Evolutionary conservation across 2,329 filamentous ascomycete species (phyloP).

Genomic region (Canariomyces notabilis): DNA sequence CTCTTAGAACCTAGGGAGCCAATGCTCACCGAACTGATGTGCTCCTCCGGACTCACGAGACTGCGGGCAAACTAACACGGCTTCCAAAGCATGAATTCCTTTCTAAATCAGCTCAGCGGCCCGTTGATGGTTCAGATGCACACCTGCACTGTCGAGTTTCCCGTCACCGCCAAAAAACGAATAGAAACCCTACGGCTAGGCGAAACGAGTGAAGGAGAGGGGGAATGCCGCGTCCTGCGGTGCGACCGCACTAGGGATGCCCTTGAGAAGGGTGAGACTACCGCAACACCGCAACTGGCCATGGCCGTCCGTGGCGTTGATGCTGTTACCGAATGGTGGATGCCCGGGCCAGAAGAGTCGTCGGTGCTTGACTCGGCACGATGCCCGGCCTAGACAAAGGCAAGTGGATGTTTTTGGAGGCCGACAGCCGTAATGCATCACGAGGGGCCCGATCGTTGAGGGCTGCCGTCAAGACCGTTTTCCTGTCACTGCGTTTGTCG

Average conservation of each 20-base stretch:
- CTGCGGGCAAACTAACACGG: conserved; percentile 14
- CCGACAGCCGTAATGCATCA: conserved; percentile 17
- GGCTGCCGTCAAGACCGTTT: conserved; percentile 6
- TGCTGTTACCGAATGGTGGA: neutral
- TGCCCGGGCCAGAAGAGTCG: neutral
- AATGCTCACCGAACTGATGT: conserved; percentile 20
- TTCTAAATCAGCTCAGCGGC: conserved; percentile 1
- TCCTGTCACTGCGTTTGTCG: neutral
- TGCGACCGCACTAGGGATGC: conserved; percentile 19
- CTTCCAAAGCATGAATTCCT: neutral
- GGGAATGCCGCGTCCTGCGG: conserved; percentile 19
- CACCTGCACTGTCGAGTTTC: neutral
- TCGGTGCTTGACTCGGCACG: conserved; percentile 1
- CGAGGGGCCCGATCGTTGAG: conserved; percentile 13
- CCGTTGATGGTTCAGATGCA: neutral
- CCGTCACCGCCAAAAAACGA: conserved; percentile 6
- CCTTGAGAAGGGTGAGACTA: conserved; percentile 1
- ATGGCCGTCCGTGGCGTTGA: conserved; percentile 3
- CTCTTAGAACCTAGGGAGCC: conserved; percentile 13
- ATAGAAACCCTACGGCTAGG: neutral
- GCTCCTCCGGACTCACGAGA: conserved; percentile 16
- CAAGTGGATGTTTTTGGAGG: conserved; percentile 7
- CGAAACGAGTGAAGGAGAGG: neutral
- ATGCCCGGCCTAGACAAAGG: too few relatives aligned
- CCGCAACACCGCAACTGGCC: conserved; percentile 6